These are phyloP conservation scores for Hamamelis virginiana DNA, from an alignment of 164 flowering plant genomes.

Conservation along the genomic window DNA sequence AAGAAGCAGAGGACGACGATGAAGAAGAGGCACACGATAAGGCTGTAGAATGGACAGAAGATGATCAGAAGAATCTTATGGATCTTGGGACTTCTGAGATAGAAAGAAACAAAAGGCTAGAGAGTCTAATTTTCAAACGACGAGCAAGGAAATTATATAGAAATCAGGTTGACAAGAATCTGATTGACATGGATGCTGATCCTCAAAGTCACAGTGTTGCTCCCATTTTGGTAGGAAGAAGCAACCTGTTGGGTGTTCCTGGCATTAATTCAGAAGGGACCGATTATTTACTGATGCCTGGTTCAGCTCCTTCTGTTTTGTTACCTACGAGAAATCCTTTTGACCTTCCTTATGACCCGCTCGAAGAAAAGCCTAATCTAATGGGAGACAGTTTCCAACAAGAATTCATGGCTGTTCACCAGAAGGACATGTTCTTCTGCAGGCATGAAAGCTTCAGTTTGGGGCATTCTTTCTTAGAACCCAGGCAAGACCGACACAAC, in stretches of 20 bases:
- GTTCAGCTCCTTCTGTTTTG: constrained; percentile 63
- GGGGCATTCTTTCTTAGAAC: constrained; percentile 24
- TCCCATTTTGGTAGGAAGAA: constrained; percentile 26
- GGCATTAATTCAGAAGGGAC: neutral
- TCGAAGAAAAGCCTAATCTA: constrained; percentile 60
- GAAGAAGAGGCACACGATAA: constrained; percentile 27
- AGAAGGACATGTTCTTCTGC: constrained; percentile 35
- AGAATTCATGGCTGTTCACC: constrained; percentile 35
- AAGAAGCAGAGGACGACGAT: constrained; percentile 27
- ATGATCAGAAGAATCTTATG: constrained; percentile 57
- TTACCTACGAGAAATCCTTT: constrained; percentile 50
- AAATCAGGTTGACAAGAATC: constrained; percentile 24
- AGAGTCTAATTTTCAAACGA: constrained; percentile 54
- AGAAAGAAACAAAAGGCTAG: constrained; percentile 66
- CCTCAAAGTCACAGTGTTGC: constrained; percentile 17
- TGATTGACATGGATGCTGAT: constrained; percentile 13
- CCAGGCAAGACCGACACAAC: constrained; percentile 9
- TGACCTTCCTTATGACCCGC: constrained; percentile 68
- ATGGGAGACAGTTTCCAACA: constrained; percentile 46
- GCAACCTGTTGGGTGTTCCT: constrained; percentile 16
- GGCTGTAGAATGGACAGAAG: constrained; percentile 44
- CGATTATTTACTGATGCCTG: constrained; percentile 33
- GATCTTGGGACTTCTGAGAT: constrained; percentile 73
- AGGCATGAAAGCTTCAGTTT: constrained; percentile 53
- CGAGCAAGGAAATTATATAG: constrained; percentile 39